These are phyloP conservation scores for Handroanthus guayacan DNA, from an alignment of 257 asterid species.

Conservation along the genomic window DNA sequence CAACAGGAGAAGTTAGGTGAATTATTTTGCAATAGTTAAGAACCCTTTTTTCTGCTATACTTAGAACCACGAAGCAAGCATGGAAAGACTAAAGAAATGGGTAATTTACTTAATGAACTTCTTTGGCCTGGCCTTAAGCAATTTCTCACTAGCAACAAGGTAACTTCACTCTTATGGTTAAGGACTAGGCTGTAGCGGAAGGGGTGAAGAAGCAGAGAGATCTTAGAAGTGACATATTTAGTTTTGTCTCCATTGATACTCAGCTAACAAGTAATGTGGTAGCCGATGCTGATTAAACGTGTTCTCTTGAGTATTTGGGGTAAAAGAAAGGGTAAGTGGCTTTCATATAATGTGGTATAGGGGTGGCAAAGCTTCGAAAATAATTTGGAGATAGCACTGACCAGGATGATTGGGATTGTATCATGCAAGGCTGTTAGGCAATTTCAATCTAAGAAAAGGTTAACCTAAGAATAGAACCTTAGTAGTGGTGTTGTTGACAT, in stretches of 20 bases:
- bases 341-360: not conserved
- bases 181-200: not conserved
- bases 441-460: too few species aligned
- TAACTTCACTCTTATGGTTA: not conserved
- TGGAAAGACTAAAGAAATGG: too few species aligned
- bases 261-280: not conserved
- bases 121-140: not conserved
- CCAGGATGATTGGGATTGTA: too few species aligned
- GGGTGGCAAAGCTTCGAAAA: too few species aligned
- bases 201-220: not conserved
- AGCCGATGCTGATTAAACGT: not conserved
- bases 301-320: not conserved
- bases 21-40: not conserved
- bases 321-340: constrained; percentile 16
- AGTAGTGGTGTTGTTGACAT: too few species aligned
- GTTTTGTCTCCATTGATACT: not conserved
- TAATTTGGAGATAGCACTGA: not conserved
- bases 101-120: not conserved
- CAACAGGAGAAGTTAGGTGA: not conserved
- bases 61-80: too few species aligned
- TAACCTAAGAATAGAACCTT: too few species aligned
- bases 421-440: too few species aligned
- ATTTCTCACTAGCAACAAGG: not conserved
- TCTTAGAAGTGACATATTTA: not conserved
- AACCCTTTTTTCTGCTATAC: not conserved